phyloP scores from a whole-genome alignment of 2,329 filamentous ascomycete species.

The Aspergillus sp. region DNA sequence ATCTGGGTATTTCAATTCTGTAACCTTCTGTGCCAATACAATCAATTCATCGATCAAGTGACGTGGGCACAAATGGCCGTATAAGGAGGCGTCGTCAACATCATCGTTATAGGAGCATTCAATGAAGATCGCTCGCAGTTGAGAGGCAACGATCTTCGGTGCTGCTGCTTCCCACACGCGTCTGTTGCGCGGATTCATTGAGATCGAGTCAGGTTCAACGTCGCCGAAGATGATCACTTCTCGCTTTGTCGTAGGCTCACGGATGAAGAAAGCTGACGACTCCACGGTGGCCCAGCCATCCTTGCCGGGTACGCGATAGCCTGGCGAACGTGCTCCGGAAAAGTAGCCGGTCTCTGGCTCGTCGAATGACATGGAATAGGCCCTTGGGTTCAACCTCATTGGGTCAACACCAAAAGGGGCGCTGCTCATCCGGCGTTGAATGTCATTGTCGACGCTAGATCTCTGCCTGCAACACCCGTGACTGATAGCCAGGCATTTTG shows the following conservation, averaged over 20 bases:
- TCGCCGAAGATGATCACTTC: slow-evolving; percentile 95
- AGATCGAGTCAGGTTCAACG: slow-evolving; percentile 87
- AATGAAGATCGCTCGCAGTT: slow-evolving; percentile 81
- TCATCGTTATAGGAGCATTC: slow-evolving; percentile 92
- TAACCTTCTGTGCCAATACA: slow-evolving; percentile 70
- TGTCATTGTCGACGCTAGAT: slow-evolving; percentile 50
- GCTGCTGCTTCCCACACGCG: slow-evolving; percentile 86
- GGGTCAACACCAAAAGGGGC: slow-evolving; percentile 48
- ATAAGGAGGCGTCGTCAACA: slow-evolving; percentile 74
- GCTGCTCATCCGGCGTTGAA: slow-evolving; percentile 61
- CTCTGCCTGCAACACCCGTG: slow-evolving; percentile 86
- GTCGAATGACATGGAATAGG: slow-evolving; percentile 32
- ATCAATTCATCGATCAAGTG: slow-evolving; percentile 80
- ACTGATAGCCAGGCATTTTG: slow-evolving; percentile 82
- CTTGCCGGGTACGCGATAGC: slow-evolving; percentile 13
- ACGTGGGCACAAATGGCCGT: slow-evolving; percentile 82
- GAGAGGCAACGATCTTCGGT: slow-evolving; percentile 73
- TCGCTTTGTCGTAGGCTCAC: slow-evolving; percentile 66
- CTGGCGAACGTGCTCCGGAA: slow-evolving; percentile 35
- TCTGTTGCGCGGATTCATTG: slow-evolving; percentile 76
- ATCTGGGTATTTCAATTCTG: slow-evolving; percentile 48
- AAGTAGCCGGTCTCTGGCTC: slow-evolving; percentile 19
- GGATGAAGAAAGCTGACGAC: slow-evolving; percentile 91
- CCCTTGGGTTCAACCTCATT: slow-evolving; percentile 48
- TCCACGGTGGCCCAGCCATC: slow-evolving; percentile 51